Conservation (phyloP, 106 monocot species). For the Dendrobium nobile region DNA sequence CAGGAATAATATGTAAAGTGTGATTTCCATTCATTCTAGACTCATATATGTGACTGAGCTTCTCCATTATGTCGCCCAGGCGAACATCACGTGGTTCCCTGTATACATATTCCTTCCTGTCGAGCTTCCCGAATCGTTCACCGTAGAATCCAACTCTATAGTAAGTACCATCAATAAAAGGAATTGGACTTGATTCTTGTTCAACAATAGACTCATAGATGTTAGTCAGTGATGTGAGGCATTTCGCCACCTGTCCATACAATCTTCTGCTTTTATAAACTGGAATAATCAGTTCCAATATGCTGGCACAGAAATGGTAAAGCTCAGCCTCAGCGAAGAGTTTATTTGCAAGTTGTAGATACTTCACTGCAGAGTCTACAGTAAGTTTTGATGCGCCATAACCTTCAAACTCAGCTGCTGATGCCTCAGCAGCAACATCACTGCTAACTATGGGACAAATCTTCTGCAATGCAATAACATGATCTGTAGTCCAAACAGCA, state of each 20-base stretch:
- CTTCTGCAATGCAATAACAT: constrained; percentile 72
- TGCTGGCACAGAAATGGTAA: constrained; percentile 87
- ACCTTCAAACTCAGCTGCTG: constrained; percentile 98
- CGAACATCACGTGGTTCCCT: constrained; percentile 91
- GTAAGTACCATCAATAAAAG: constrained; percentile 93
- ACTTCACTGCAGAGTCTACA: constrained; percentile 94
- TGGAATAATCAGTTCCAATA: constrained; percentile 93
- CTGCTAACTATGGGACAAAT: constrained; percentile 89
- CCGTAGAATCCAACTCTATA: constrained; percentile 97
- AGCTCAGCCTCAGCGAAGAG: constrained; percentile 94
- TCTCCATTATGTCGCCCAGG: constrained; percentile 98
- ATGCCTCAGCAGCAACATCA: constrained; percentile 66
- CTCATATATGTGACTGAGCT: constrained; percentile 87
- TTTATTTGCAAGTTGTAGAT: constrained; percentile 92
- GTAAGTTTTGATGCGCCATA: constrained; percentile 99
- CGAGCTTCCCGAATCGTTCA: constrained; percentile 73
- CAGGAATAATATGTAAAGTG: constrained; percentile 91
- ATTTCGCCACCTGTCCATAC: constrained; percentile 88
- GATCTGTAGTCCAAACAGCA: constrained; percentile 89
- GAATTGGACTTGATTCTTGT: constrained; percentile 90
- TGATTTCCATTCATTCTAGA: constrained; percentile 73
- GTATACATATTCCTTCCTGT: constrained; percentile 83
- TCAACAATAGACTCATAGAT: constrained; percentile 94
- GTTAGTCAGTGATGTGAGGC: constrained; percentile 84
- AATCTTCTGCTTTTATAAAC: constrained; percentile 88